Conservation (phyloP, 2,329 filamentous ascomycete genomes). For the Claviceps arundinis region DNA sequence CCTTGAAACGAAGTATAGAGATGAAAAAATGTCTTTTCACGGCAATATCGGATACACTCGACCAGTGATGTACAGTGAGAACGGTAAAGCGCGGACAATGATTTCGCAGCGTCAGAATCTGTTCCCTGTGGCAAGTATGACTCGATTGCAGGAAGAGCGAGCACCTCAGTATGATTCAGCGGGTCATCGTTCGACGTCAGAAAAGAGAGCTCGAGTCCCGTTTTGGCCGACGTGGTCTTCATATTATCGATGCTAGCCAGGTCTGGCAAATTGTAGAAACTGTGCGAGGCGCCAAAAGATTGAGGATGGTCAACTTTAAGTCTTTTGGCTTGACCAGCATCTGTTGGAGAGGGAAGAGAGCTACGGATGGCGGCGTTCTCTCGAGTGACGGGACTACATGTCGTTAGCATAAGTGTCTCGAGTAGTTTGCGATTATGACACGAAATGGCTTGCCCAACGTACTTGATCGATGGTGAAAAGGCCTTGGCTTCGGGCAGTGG, state of each 20-base stretch:
- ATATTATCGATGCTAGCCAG: constrained; percentile 44
- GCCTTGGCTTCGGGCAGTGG: constrained; percentile 34
- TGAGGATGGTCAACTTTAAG: constrained; percentile 4
- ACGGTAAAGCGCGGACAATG: constrained; percentile 75
- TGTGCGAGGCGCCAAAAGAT: constrained; percentile 20
- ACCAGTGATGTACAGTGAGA: constrained; percentile 93
- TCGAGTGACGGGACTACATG: constrained; percentile 20
- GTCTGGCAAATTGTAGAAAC: constrained; percentile 47
- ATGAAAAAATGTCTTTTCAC: constrained; percentile 92
- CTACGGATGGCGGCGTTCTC: constrained; percentile 13
- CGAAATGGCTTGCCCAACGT: constrained; percentile 12
- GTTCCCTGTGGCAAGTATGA: constrained; percentile 68
- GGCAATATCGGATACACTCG: constrained; percentile 90
- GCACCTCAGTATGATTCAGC: constrained; percentile 47
- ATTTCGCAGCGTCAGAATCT: constrained; percentile 75
- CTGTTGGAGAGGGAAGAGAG: constrained; percentile 17
- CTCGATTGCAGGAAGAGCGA: constrained; percentile 76
- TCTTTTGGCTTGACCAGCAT: constrained; percentile 12
- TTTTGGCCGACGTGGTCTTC: constrained; percentile 43
- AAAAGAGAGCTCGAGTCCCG: constrained; percentile 46
- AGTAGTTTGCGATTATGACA: background rate
- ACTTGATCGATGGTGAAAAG: constrained; percentile 39
- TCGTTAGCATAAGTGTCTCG: constrained; percentile 6
- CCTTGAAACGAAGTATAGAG: constrained; percentile 92
- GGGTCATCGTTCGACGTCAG: constrained; percentile 40